Conservation (phyloP, 108 stramenopile genomes). For the Thalassiosira profunda region DNA sequence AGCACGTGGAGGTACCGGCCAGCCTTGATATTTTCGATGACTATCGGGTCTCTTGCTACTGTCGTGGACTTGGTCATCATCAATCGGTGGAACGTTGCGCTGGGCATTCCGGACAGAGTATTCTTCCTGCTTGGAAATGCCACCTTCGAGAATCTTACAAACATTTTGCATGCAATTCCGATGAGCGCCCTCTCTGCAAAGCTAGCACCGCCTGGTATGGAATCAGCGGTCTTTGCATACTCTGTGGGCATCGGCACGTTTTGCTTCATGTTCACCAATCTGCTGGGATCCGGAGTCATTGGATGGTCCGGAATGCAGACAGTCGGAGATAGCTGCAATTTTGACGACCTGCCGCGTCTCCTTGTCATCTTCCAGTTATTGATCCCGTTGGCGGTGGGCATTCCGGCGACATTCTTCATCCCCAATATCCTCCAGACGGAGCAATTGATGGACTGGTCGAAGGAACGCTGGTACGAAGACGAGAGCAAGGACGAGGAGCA, state of each 20-base stretch:
- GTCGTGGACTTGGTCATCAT: conserved; percentile 47
- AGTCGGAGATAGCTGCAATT: conserved; percentile 45
- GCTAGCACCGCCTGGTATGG: conserved; percentile 44
- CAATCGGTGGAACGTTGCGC: conserved; percentile 29
- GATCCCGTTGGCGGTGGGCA: conserved; percentile 19
- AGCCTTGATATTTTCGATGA: conserved; percentile 41
- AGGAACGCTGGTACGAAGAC: conserved; percentile 31
- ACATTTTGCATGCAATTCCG: conserved; percentile 29
- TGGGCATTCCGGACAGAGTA: conserved; percentile 43
- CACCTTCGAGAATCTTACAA: conserved; percentile 44
- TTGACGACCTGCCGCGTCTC: conserved; percentile 25
- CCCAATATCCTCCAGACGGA: conserved; percentile 41
- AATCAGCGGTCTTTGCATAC: conserved; percentile 48
- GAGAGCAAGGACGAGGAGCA: conserved; percentile 1
- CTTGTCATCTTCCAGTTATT: conserved; percentile 28
- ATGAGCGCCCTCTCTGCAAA: conserved; percentile 45
- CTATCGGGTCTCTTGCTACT: conserved; percentile 30
- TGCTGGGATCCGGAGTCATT: conserved; percentile 43
- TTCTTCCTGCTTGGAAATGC: conserved; percentile 50
- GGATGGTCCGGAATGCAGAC: conserved; percentile 46
- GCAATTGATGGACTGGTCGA: conserved; percentile 26
- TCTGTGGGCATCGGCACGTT: conserved; percentile 46
- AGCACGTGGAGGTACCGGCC: conserved; percentile 36
- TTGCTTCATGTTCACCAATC: conserved; percentile 26
- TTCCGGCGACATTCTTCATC: conserved; percentile 25